Evolutionary conservation across 2,329 filamentous ascomycete genomes (phyloP), one percentile per base, ranked within the genome.

Genomic region (Lizonia empirigonia): DNA sequence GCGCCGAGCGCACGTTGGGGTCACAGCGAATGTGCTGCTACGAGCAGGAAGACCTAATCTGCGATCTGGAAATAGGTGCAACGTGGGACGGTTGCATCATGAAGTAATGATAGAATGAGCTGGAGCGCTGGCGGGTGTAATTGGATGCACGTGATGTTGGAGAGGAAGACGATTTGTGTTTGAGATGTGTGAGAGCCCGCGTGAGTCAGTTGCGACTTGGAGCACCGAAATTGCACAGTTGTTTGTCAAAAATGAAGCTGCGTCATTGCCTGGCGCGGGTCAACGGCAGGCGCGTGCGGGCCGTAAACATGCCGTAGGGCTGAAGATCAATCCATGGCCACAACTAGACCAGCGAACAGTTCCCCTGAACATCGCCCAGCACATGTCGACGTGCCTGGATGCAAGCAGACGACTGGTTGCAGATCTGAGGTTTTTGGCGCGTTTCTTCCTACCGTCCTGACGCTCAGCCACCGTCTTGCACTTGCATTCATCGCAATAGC

Each of bases 1-100:
- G 58, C 53, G 55, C 53, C 53, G 54, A 58, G 66, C 57, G 56
- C 67, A 66, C 68, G 65, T 64, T 69, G 63, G 42, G 37, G 44
- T 46, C 29, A 44, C 57, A 59, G 56, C 59, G 55, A 60, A 62
- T 65, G 50, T 44, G 54, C 59, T 52, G 60, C 56, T 65, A 65
- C 41, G 56, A 59, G 36, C 44, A 50, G 49, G 39, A 54, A 44
- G 41, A 51, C 48, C 51, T 57, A 52, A 52, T 56, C 44, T 59
- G 60, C 49, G 60, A 50, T 39, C 45, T 48, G 51, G 41, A 44
- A 50, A 54, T 39, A 27, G 53, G 51, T 42, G 36, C 45, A 45
- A 47, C 47, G 53, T 44, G 44, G 41, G 53, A 56, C 46, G 48
- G 50, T 50, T 47, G 54, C 59, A 63, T 64, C 40, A 48, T 62